Evolutionary conservation across 345 rosid species (phyloP), one percentile per base, ranked within the genome.

Genomic region (Gynandropsis gynandra): DNA sequence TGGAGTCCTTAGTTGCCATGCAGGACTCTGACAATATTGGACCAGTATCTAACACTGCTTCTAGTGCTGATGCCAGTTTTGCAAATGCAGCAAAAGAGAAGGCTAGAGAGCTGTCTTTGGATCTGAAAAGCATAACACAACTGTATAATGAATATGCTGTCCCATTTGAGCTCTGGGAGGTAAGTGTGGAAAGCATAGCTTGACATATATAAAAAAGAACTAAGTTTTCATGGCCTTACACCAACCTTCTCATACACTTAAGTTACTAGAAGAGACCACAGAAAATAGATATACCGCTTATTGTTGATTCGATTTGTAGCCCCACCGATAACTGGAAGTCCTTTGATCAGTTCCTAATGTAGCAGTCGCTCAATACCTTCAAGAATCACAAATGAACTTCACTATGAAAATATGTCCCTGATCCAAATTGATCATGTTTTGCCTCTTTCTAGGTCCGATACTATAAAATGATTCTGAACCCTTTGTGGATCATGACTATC

Each of bases 91-190:
- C 82, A 51, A 61, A 49, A 50, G 99, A 78, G 50, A 93, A 85
- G 78, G 86, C 85, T 66, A 80, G 75, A 69, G 99, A 93, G 78
- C 74, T 88, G 51, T 82, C 97, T 13, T 66, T 72, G 56, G 95
- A 92, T 73, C 78, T 85, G 59, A 92, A 88, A 72, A 92, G 87
- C 71, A 81, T 92, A 63, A 92, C 98, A 40, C 85, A 92, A 67
- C 73, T 93, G 54, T 93, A 85, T 64, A 93, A 88, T 72, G 99
- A 93, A 33, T 93, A 79, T 74, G 95, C 99, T 40, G 97, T 85
- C 66, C 97, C 94, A 33, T 93, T 88, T 70, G 94, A 78, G 67
- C 87, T 85, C 56, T 93, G 99, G 99, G 97, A 88, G 95, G 98
- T 85, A 69, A 16, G 44, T 59, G 42, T 63, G 1, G 39, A 42